These are phyloP conservation scores for Colletotrichum tofieldiae DNA, from an alignment of 2,329 filamentous ascomycete species.

Conservation along the genomic window DNA sequence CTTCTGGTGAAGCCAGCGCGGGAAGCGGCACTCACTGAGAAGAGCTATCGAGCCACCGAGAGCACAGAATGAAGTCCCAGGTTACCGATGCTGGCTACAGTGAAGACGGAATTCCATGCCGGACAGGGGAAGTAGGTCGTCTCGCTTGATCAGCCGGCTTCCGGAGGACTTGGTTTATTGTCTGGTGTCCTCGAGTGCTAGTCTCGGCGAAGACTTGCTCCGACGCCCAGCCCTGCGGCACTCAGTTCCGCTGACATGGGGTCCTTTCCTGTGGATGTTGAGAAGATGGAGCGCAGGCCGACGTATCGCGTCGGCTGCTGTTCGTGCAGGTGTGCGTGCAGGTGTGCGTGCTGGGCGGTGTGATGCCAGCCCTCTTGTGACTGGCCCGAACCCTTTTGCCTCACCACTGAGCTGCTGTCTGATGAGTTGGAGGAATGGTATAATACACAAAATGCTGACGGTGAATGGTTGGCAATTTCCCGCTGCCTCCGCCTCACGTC, in stretches of 20 bases:
- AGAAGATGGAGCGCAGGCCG: not conserved
- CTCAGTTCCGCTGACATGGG: not conserved
- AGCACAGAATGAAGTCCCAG: not conserved
- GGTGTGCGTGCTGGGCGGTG: not conserved
- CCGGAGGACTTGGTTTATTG: not conserved
- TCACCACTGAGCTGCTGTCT: not conserved
- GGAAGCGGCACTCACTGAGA: too few relatives aligned
- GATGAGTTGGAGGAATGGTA: not conserved
- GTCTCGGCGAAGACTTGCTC: not conserved
- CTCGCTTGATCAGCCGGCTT: not conserved
- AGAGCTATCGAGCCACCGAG: too few relatives aligned
- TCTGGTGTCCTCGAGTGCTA: not conserved
- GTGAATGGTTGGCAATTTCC: not conserved
- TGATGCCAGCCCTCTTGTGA: not conserved
- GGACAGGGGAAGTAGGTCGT: not conserved
- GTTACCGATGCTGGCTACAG: not conserved
- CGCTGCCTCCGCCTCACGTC: conserved; percentile 9
- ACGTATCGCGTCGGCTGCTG: not conserved
- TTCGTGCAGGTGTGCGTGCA: not conserved
- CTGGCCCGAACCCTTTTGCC: not conserved
- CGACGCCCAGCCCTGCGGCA: not conserved
- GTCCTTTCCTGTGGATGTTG: not conserved
- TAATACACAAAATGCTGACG: not conserved
- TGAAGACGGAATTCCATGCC: not conserved
- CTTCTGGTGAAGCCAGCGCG: not conserved